phyloP scores from a whole-genome alignment of 2,329 filamentous ascomycete species.

The Cercospora sojina region DNA sequence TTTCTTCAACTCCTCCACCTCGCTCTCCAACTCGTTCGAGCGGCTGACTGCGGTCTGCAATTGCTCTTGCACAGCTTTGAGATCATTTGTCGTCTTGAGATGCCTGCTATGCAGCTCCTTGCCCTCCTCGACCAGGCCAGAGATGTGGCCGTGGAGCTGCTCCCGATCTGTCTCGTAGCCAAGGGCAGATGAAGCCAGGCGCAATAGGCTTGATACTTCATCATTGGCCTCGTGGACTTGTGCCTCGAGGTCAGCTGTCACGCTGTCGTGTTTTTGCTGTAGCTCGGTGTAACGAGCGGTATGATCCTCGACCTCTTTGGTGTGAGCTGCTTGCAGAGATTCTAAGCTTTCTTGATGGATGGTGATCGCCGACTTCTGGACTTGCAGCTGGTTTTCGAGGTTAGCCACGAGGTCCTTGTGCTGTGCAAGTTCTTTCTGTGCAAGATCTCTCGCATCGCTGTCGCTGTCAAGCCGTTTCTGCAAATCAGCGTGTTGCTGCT shows the following conservation, averaged over 20 bases:
- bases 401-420: slow-evolving; percentile 54
- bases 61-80: slow-evolving; percentile 45
- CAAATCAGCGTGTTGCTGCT: slow-evolving; percentile 66
- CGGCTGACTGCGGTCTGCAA: slow-evolving; percentile 43
- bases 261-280: slow-evolving; percentile 37
- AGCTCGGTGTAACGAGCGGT: slow-evolving; percentile 40
- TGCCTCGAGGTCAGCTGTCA: slow-evolving; percentile 54
- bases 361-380: slow-evolving; percentile 56
- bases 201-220: slow-evolving; percentile 59
- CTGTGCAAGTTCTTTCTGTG: slow-evolving; percentile 52
- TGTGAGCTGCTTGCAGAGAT: slow-evolving; percentile 55
- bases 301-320: slow-evolving; percentile 53
- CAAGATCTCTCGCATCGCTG: slow-evolving; percentile 58
- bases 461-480: slow-evolving; percentile 68
- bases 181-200: slow-evolving; percentile 62
- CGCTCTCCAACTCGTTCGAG: slow-evolving; percentile 43
- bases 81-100: slow-evolving; percentile 45
- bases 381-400: slow-evolving; percentile 57
- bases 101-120: slow-evolving; percentile 45
- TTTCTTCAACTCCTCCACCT: slow-evolving; percentile 47
- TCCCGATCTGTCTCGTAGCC: slow-evolving; percentile 58
- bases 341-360: slow-evolving; percentile 56
- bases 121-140: slow-evolving; percentile 47
- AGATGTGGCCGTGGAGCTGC: slow-evolving; percentile 46
- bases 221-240: slow-evolving; percentile 60